Base-by-base conservation (phyloP, 441 rosid species). In the Pelargonium australe region DNA sequence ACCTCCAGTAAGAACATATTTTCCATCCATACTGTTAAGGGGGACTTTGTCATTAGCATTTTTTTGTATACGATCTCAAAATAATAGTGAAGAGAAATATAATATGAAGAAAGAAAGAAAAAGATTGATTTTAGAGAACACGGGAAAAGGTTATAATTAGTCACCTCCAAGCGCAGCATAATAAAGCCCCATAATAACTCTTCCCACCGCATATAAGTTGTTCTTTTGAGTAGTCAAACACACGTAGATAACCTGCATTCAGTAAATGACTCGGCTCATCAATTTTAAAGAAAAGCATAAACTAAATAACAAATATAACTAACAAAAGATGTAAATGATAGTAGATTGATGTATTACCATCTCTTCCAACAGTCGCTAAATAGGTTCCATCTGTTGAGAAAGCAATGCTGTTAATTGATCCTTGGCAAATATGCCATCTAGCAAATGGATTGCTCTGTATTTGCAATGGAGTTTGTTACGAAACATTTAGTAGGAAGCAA, bases 111-210 rank as follows among this genome's bases (percentile, higher is more conserved):
- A 20, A 20, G 23, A 20, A 20, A 20, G 23, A 20, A 20, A 20
- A 20, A 20, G 23, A 20, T 20, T 20, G 99, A 95, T 2, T 3
- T 37, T 6, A 37, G 41, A 6, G 41, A 37, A 37, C 41, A 5
- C 41, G 41, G 41, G 41, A 37, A 37, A 37, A 6, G 41, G 1
- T 37, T 34, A 5, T 37, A 53, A 97, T 31, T 31, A 72, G 65
- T 68, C 71, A 95, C 99, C 99, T 95, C 99, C 99, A 95, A 65
- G 99, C 84, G 66, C 99, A 95, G 73, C 97, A 95, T 25, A 92
- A 65, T 28, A 89, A 77, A 80, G 98, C 94, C 77, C 98, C 99
- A 68, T 92, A 92, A 70, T 95, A 92, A 75, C 98, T 88, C 84
- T 88, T 90, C 65, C 95, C 99, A 62, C 99, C 99, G 55, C 96